Conservation (phyloP, 305 asterid species). For the Fraxinus velutina region DNA sequence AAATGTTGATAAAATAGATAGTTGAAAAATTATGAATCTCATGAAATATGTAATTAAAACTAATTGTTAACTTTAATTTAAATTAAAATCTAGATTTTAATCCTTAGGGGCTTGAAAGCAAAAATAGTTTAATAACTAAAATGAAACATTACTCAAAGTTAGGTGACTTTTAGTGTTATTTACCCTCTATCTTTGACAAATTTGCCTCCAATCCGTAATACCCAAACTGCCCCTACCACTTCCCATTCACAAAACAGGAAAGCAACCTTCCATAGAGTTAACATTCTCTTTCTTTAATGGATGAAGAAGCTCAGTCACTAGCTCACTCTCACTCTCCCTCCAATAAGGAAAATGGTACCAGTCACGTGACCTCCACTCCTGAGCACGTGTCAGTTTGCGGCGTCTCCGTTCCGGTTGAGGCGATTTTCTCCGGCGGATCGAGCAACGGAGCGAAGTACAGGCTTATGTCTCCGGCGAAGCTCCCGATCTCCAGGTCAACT, state of each 20-base stretch:
- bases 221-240: neutral
- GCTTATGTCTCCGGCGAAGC: constrained; percentile 96
- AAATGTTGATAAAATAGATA: neutral
- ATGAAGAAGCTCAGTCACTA: constrained; percentile 41
- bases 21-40: neutral
- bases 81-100: neutral
- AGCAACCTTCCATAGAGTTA: neutral
- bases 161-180: neutral
- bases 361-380: constrained; percentile 4
- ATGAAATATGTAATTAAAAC: neutral
- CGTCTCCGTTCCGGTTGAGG: constrained; percentile 4
- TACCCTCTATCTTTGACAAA: neutral
- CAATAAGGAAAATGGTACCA: constrained; percentile 20
- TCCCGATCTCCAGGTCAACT: constrained; percentile 90
- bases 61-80: neutral
- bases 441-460: constrained; percentile 70
- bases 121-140: neutral
- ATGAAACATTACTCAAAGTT: neutral
- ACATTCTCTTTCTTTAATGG: constrained; percentile 44
- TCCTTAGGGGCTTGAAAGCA: neutral
- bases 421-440: constrained; percentile 38
- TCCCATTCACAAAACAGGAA: neutral
- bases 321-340: constrained; percentile 15
- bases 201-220: constrained; percentile 13
- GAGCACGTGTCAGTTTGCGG: constrained; percentile 1